These are phyloP conservation scores for Draba incana DNA, from an alignment of 345 rosid genomes.

Conservation along the genomic window DNA sequence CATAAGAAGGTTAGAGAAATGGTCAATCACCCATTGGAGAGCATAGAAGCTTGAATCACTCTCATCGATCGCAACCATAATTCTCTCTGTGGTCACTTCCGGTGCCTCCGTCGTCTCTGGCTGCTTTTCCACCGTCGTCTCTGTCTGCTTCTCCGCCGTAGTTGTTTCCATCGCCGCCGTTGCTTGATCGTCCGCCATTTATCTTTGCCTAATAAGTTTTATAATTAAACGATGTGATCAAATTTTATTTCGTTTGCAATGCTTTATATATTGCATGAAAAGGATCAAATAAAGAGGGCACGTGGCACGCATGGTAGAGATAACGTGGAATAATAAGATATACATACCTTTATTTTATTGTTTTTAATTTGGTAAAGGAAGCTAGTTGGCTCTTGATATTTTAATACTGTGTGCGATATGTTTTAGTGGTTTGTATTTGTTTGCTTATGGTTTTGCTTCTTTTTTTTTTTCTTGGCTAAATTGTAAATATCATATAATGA, in stretches of 20 bases:
- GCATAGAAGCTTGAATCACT: constrained; percentile 52
- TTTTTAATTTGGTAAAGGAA: no score
- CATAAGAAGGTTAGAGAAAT: constrained; percentile 34
- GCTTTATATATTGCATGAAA: constrained; percentile 35
- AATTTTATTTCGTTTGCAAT: not conserved
- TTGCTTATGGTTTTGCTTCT: constrained; percentile 25
- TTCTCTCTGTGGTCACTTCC: constrained; percentile 35
- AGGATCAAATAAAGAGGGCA: not conserved
- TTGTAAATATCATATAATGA: no score
- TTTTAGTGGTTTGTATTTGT: constrained; percentile 22
- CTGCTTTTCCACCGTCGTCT: constrained; percentile 3
- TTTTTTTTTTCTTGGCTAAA: no score
- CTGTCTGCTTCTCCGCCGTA: constrained; percentile 36
- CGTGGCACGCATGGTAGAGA: constrained; percentile 29
- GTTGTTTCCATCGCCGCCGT: constrained; percentile 10
- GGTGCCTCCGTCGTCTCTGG: not conserved
- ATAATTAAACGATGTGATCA: constrained; percentile 6
- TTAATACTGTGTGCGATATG: constrained; percentile 13
- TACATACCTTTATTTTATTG: constrained; percentile 10
- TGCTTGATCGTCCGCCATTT: constrained; percentile 37
- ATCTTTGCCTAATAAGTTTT: not conserved
- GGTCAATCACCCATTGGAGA: constrained; percentile 45
- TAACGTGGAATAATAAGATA: constrained; percentile 29
- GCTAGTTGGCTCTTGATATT: no score
- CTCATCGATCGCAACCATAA: constrained; percentile 56